Evolutionary conservation across 2,329 filamentous ascomycete genomes (phyloP).

Genomic region (Microsporum audouinii): DNA sequence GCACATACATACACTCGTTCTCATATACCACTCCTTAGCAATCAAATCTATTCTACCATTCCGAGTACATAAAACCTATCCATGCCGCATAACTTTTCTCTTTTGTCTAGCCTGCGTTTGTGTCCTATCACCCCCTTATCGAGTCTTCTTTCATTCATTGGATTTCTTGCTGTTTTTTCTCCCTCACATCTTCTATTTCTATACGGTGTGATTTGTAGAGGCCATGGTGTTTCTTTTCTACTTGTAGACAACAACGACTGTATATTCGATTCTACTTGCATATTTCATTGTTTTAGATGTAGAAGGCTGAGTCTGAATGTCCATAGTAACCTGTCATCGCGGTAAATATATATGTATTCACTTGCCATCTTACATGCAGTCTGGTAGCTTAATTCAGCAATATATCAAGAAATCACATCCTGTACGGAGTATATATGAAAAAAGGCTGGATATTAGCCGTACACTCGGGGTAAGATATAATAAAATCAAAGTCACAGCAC

Average conservation of each 20-base stretch:
- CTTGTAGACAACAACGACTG: not conserved
- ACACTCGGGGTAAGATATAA: too few relatives aligned
- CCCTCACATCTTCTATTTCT: not conserved
- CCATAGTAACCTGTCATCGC: too few relatives aligned
- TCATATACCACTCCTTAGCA: slow-evolving; percentile 6
- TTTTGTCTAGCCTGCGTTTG: slow-evolving; percentile 1
- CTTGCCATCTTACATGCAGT: too few relatives aligned
- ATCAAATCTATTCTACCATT: not conserved
- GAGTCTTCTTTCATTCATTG: not conserved
- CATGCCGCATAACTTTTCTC: not conserved
- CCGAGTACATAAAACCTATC: not conserved
- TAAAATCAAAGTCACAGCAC: too few relatives aligned
- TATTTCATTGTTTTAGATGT: not conserved
- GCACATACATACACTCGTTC: not conserved
- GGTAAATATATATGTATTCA: too few relatives aligned
- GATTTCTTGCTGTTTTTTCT: not conserved
- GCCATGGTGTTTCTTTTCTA: not conserved
- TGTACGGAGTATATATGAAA: too few relatives aligned
- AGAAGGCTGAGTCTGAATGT: not conserved
- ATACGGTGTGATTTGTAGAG: not conserved
- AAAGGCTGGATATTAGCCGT: too few relatives aligned
- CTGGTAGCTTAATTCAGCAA: too few relatives aligned
- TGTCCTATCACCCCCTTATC: not conserved
- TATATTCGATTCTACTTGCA: not conserved
- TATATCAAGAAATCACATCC: too few relatives aligned